Evolutionary conservation across 2,329 filamentous ascomycete genomes (phyloP).

Genomic region (Cladophialophora carrionii): DNA sequence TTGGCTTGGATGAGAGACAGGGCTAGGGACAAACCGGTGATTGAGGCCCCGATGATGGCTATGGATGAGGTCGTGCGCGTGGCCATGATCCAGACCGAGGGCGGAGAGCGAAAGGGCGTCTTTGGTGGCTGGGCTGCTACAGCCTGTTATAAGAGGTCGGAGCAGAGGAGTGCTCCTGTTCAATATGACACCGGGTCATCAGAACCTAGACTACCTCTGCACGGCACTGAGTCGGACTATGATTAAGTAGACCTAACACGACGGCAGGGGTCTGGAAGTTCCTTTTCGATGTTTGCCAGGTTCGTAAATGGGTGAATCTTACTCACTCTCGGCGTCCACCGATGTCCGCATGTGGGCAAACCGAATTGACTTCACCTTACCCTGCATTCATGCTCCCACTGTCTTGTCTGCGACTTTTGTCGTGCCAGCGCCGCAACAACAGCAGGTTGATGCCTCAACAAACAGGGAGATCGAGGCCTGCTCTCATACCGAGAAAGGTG

Average conservation of each 20-base stretch:
- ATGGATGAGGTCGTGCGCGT: constrained; percentile 21
- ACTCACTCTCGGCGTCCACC: not conserved
- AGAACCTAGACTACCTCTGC: not conserved
- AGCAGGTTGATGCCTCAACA: not conserved
- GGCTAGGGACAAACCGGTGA: constrained; percentile 20
- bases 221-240: not conserved
- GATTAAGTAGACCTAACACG: not conserved
- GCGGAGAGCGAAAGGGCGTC: no score
- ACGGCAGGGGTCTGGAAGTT: not conserved
- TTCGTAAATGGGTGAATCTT: not conserved
- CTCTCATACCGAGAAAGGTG: not conserved
- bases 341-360: not conserved
- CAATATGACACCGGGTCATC: not conserved
- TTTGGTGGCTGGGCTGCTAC: not conserved
- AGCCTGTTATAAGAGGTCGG: no score
- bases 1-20: constrained; percentile 22
- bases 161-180: not conserved
- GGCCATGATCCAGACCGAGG: not conserved
- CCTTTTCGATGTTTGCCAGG: not conserved
- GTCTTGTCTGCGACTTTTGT: no score
- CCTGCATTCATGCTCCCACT: not conserved
- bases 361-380: not conserved
- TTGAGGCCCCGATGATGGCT: constrained; percentile 26
- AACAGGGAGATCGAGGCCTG: not conserved
- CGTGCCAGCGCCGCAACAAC: not conserved